A percentile compares a stretch with the other conserved stretches of the same genome.
phyloP scores from a whole-genome alignment of 306 rosid species.

The Ceratonia siliqua region DNA sequence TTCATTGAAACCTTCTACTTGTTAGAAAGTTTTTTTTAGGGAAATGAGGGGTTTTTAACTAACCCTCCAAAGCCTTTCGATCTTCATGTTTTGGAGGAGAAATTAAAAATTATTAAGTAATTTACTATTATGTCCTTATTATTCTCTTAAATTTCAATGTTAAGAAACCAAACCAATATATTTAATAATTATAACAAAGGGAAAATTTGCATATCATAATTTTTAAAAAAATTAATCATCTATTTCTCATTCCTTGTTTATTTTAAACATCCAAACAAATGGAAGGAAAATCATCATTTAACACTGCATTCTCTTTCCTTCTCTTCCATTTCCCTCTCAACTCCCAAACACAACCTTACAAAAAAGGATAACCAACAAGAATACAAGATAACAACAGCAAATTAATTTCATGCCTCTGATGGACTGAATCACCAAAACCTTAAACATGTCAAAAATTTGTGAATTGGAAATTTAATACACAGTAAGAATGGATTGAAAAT shows the following conservation, averaged over 20 bases:
- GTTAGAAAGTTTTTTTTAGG: not conserved
- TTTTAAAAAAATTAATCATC: not conserved
- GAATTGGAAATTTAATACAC: not conserved
- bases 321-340: not conserved
- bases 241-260: not conserved
- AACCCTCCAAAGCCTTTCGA: not conserved
- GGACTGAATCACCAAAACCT: slow-evolving; percentile 9
- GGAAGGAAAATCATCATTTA: not conserved
- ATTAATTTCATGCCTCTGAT: not conserved
- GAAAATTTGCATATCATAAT: too few relatives aligned
- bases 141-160: not conserved
- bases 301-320: not conserved
- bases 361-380: slow-evolving; percentile 10
- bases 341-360: not conserved
- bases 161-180: not conserved
- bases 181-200: too few relatives aligned
- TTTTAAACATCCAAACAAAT: not conserved
- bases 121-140: not conserved
- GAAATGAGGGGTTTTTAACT: not conserved
- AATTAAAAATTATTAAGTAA: too few relatives aligned
- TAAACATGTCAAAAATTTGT: not conserved
- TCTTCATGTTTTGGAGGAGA: not conserved
- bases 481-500: not conserved
- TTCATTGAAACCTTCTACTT: not conserved
- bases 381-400: not conserved